phyloP scores from a whole-genome alignment of 768 basidiomycete species.

The Fibroporia radiculosa region DNA sequence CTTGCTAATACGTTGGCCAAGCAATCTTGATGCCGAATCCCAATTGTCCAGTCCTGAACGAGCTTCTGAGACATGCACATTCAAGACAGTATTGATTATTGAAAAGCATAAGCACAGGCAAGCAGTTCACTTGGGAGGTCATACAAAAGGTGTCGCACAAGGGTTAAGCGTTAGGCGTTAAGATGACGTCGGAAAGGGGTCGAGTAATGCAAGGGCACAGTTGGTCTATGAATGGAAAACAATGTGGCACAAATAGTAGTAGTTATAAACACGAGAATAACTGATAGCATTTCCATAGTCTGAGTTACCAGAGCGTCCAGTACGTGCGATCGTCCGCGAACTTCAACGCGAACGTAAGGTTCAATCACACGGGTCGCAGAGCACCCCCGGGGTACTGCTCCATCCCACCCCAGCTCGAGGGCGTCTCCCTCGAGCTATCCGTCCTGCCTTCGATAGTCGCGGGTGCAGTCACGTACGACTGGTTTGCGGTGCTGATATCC shows the following conservation, averaged over 20 bases:
- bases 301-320: background rate
- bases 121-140: no score
- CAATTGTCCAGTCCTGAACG: no score
- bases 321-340: background rate
- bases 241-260: constrained; percentile 1
- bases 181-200: background rate
- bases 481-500: constrained; percentile 62
- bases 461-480: constrained; percentile 62
- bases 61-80: no score
- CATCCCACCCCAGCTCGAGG: constrained; percentile 37
- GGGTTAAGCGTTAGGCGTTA: background rate
- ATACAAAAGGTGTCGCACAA: background rate
- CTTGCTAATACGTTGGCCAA: no score
- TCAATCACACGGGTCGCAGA: constrained; percentile 2
- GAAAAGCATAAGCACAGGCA: no score
- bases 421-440: constrained; percentile 40
- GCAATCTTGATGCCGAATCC: no score
- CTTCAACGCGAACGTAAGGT: background rate
- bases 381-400: constrained; percentile 1
- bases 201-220: background rate
- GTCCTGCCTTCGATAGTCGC: constrained; percentile 50
- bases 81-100: no score
- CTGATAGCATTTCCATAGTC: background rate
- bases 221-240: background rate
- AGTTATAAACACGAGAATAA: constrained; percentile 6